Base-by-base conservation (phyloP, 805 yeast genomes). In the Brettanomyces custersianus region DNA sequence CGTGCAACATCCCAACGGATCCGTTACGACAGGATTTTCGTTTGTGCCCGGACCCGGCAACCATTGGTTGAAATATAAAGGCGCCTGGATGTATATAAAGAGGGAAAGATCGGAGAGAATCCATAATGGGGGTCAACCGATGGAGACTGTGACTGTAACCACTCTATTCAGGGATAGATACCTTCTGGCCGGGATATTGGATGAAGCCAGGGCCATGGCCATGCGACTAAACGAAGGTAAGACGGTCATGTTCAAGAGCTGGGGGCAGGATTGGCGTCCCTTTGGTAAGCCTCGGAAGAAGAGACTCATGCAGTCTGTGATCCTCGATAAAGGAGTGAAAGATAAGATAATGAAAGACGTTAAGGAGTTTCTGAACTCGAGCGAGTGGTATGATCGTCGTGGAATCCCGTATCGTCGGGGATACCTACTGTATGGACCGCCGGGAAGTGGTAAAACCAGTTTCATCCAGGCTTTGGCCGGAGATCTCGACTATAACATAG, bases 231-330 rank as follows among this genome's bases (percentile, higher is more conserved):
- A 82, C 40, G 94, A 86, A 52, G 97, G 98, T 6, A 90, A 87
- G 52, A 92, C 97, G 0, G 97, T 92, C 6, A 62, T 92, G 4
- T 92, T 74, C 57, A 85, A 96, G 4, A 82, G 95, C 9, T 90
- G 92, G 85, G 98, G 97, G 1, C 95, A 95, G 20, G 98, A 92
- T 52, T 92, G 98, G 98, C 69, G 97, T 51, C 95, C 95, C 4
- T 92, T 92, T 64, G 98, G 98, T 2, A 88, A 80, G 54, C 97
- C 98, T 2, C 70, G 96, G 43, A 80, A 78, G 48, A 90, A 90
- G 60, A 68, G 98, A 47, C 60, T 80, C 20, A 60, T 90, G 26
- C 90, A 82, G 4, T 82, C 94, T 6, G 98, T 92, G 12, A 77
- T 92, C 19, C 63, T 92, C 36, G 97, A 87, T 55, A 57, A 68